Evolutionary conservation across 108 stramenopile species (phyloP).

Genomic region (Craspedostauros australis): DNA sequence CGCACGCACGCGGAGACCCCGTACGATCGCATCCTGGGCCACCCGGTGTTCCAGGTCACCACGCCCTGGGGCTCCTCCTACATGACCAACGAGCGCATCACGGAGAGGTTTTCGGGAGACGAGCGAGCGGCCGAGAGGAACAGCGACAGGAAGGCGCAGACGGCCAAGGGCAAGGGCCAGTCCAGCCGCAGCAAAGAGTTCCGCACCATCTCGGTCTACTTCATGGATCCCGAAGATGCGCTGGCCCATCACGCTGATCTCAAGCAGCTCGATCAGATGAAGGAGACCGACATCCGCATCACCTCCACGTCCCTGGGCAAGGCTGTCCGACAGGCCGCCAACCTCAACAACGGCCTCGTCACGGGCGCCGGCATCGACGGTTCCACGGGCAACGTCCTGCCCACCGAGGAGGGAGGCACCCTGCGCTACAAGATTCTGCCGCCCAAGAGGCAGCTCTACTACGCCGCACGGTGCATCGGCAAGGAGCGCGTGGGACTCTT

Average conservation of each 20-base stretch:
- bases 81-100: conserved; percentile 72
- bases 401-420: conserved; percentile 53
- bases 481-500: conserved; percentile 73
- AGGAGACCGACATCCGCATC: conserved; percentile 55
- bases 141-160: background rate
- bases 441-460: conserved; percentile 71
- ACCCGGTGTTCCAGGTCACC: conserved; percentile 82
- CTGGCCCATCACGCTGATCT: conserved; percentile 62
- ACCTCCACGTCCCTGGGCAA: conserved; percentile 56
- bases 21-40: conserved; percentile 67
- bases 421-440: conserved; percentile 84
- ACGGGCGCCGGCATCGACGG: conserved; percentile 68
- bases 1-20: conserved; percentile 25
- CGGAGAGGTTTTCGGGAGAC: too few species aligned
- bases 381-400: conserved; percentile 44
- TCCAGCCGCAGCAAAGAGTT: conserved; percentile 30
- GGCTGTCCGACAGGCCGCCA: conserved; percentile 58
- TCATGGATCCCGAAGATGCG: conserved; percentile 80
- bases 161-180: background rate
- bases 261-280: conserved; percentile 77
- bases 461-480: conserved; percentile 73
- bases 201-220: conserved; percentile 62
- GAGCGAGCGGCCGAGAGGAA: too few species aligned
- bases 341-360: conserved; percentile 61
- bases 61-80: conserved; percentile 79